Conservation (phyloP, 345 rosid genomes). For the Bruguiera parviflora region DNA sequence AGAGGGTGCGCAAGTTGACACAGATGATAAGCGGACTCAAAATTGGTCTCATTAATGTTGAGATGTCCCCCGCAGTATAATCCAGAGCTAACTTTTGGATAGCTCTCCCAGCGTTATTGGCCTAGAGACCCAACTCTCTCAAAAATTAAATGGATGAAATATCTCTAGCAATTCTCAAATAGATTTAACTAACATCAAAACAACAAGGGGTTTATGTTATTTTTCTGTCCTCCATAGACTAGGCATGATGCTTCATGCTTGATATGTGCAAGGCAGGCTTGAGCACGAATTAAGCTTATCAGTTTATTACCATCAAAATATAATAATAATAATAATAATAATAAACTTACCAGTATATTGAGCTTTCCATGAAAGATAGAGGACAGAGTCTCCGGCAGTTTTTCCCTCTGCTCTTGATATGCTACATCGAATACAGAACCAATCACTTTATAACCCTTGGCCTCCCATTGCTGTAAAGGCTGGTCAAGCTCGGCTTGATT, state of each 20-base stretch:
- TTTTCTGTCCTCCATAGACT: too few relatives aligned
- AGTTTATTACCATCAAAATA: too few relatives aligned
- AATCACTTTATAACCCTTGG: constrained; percentile 41
- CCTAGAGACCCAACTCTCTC: not conserved
- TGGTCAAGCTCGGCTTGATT: constrained; percentile 6
- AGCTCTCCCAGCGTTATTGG: constrained; percentile 10
- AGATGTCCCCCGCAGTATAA: constrained; percentile 10
- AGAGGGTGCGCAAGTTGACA: constrained; percentile 13
- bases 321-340: too few relatives aligned
- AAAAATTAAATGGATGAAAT: too few relatives aligned
- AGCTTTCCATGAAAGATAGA: constrained; percentile 46
- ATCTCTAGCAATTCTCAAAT: too few relatives aligned
- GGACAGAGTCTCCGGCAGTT: constrained; percentile 41
- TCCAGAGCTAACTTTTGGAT: not conserved
- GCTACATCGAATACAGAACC: constrained; percentile 48
- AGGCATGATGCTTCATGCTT: too few relatives aligned
- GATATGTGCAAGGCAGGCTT: too few relatives aligned
- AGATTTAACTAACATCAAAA: too few relatives aligned
- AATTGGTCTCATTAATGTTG: constrained; percentile 18
- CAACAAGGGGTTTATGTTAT: too few relatives aligned
- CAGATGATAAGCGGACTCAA: constrained; percentile 14
- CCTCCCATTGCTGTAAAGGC: constrained; percentile 33
- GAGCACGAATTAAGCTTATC: constrained; percentile 13
- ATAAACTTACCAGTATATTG: constrained; percentile 37
- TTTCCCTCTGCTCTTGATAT: constrained; percentile 30